These are phyloP conservation scores for Suillus weaverae DNA, from an alignment of 768 basidiomycete species.

Conservation along the genomic window DNA sequence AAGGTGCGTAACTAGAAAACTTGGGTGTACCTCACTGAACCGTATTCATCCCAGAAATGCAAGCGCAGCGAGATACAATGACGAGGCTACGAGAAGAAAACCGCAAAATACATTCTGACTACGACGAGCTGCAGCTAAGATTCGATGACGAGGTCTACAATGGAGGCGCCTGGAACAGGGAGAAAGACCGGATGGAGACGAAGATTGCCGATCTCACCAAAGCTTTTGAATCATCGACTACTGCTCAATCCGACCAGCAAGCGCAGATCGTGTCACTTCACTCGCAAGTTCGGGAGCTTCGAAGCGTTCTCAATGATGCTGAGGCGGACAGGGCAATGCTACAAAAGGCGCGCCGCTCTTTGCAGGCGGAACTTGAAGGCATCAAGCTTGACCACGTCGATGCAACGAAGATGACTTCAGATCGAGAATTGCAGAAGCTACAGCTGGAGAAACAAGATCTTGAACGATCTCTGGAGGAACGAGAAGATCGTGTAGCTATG, in stretches of 20 bases:
- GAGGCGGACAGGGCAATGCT: slow-evolving; percentile 78
- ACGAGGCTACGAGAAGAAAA: slow-evolving; percentile 80
- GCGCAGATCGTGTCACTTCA: slow-evolving; percentile 81
- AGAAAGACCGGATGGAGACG: slow-evolving; percentile 82
- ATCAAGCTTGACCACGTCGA: slow-evolving; percentile 79
- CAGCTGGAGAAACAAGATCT: slow-evolving; percentile 82
- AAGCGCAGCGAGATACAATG: slow-evolving; percentile 74
- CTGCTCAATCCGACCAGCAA: slow-evolving; percentile 78
- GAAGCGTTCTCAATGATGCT: slow-evolving; percentile 79
- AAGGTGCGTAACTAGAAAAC: slow-evolving; percentile 47
- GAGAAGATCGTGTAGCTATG: slow-evolving; percentile 69
- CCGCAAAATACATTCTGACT: slow-evolving; percentile 72
- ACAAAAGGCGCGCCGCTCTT: slow-evolving; percentile 77
- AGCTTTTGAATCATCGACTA: slow-evolving; percentile 71
- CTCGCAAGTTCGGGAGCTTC: slow-evolving; percentile 83
- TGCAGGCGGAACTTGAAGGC: slow-evolving; percentile 78
- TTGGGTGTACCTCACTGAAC: neutral
- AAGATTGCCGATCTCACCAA: slow-evolving; percentile 76
- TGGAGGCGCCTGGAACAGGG: slow-evolving; percentile 81
- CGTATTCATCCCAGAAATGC: slow-evolving; percentile 51
- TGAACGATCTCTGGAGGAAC: slow-evolving; percentile 74
- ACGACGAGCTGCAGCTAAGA: slow-evolving; percentile 71
- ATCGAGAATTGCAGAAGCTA: slow-evolving; percentile 72
- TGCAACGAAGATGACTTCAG: slow-evolving; percentile 65
- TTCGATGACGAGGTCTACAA: slow-evolving; percentile 79